These are phyloP conservation scores for Penicillium verhagenii DNA, from an alignment of 495 filamentous ascomycete genomes.

Conservation along the genomic window DNA sequence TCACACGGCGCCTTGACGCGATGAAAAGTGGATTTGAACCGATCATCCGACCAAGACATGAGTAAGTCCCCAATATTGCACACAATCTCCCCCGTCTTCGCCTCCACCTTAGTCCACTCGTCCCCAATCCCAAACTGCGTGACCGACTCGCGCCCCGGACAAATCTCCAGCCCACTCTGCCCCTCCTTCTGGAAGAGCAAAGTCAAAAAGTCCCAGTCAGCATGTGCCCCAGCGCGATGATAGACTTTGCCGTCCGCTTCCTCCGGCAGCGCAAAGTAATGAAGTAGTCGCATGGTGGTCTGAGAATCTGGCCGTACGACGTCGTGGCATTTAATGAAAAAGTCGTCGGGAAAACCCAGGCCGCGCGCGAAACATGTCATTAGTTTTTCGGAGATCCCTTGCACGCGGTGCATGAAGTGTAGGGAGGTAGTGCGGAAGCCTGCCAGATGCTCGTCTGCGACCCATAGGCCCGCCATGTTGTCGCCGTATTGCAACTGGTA, in stretches of 20 bases:
- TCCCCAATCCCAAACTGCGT: constrained; percentile 60
- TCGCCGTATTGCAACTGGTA: constrained; percentile 61
- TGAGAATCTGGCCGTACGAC: constrained; percentile 47
- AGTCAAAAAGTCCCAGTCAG: constrained; percentile 63
- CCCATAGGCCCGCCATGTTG: constrained; percentile 52
- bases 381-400: constrained; percentile 53
- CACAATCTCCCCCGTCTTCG: constrained; percentile 56
- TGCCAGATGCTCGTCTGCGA: constrained; percentile 45
- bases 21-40: constrained; percentile 66
- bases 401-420: constrained; percentile 54
- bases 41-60: constrained; percentile 69
- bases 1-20: constrained; percentile 58
- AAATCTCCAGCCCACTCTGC: constrained; percentile 64
- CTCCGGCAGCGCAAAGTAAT: constrained; percentile 53
- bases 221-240: constrained; percentile 63
- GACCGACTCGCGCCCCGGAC: constrained; percentile 60
- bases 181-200: constrained; percentile 64
- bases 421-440: constrained; percentile 45
- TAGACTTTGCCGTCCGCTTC: constrained; percentile 45
- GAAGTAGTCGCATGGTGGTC: constrained; percentile 57
- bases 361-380: constrained; percentile 61
- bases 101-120: constrained; percentile 61
- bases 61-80: constrained; percentile 69
- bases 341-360: constrained; percentile 54
- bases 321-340: constrained; percentile 57